Conservation (phyloP, 106 monocot genomes). For the Narthecium ossifragum region DNA sequence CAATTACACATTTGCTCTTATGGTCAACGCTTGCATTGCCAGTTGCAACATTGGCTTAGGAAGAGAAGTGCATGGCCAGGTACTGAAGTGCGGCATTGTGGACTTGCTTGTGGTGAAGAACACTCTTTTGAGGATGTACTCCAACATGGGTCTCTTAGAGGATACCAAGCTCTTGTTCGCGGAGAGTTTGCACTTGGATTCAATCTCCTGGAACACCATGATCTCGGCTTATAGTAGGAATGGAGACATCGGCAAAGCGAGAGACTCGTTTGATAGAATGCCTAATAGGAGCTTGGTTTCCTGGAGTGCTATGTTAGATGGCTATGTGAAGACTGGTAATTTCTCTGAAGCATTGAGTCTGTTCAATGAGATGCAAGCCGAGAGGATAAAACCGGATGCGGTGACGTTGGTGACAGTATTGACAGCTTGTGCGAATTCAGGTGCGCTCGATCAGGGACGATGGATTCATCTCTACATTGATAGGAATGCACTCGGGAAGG, state of each 20-base stretch:
- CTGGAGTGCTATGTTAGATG: slow-evolving; percentile 74
- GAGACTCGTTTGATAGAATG: slow-evolving; percentile 45
- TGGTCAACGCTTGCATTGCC: slow-evolving; percentile 33
- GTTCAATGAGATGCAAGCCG: slow-evolving; percentile 25
- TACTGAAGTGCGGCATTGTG: slow-evolving; percentile 40
- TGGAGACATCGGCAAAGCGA: slow-evolving; percentile 29
- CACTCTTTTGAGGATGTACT: slow-evolving; percentile 53
- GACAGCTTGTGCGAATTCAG: slow-evolving; percentile 47
- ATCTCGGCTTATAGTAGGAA: slow-evolving; percentile 36
- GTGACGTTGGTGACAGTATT: slow-evolving; percentile 44
- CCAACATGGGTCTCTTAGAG: slow-evolving; percentile 17
- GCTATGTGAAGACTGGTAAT: slow-evolving; percentile 29
- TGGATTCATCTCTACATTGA: slow-evolving; percentile 38
- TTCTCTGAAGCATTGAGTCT: slow-evolving; percentile 40
- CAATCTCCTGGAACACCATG: slow-evolving; percentile 54
- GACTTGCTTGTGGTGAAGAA: slow-evolving; percentile 43
- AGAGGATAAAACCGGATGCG: slow-evolving; percentile 32
- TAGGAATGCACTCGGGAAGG: background rate
- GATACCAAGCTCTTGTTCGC: slow-evolving; percentile 42
- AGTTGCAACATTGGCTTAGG: background rate
- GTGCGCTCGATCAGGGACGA: slow-evolving; percentile 36
- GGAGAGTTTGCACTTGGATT: slow-evolving; percentile 16
- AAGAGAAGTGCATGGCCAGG: slow-evolving; percentile 45
- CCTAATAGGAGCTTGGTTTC: slow-evolving; percentile 55
- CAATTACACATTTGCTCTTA: slow-evolving; percentile 38